Percentiles rank a stretch among this genome's conserved stretches.
Evolutionary conservation across 805 yeast genomes (phyloP).

Genomic region (Limtongia smithiae): DNA sequence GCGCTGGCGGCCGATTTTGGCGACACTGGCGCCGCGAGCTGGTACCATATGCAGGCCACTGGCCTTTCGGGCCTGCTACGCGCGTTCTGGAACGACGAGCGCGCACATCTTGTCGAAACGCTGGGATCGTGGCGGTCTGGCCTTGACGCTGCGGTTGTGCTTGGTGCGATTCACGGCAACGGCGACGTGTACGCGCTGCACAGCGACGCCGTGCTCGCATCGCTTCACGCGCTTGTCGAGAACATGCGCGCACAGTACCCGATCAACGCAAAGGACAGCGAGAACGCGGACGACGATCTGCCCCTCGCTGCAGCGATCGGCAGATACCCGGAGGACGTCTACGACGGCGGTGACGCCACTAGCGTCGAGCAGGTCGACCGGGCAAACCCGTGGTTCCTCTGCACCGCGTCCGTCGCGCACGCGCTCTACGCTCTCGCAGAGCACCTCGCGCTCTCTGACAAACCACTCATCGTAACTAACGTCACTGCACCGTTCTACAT

Average conservation of each 20-base stretch:
- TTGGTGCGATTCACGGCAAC: constrained; percentile 43
- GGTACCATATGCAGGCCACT: constrained; percentile 23
- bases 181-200: constrained; percentile 33
- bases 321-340: constrained; percentile 87
- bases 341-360: constrained; percentile 44
- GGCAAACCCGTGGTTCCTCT: constrained; percentile 82
- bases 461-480: constrained; percentile 11
- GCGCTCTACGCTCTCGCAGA: constrained; percentile 34
- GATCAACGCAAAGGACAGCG: constrained; percentile 46
- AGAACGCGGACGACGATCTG: constrained; percentile 1
- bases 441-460: constrained; percentile 29
- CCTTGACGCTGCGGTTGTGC: constrained; percentile 70
- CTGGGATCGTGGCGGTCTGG: constrained; percentile 64
- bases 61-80: constrained; percentile 16
- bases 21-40: constrained; percentile 29
- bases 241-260: constrained; percentile 77
- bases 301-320: constrained; percentile 67
- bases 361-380: constrained; percentile 69
- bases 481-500: constrained; percentile 27
- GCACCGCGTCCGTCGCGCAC: constrained; percentile 40
- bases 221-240: constrained; percentile 57
- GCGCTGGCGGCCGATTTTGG: constrained; percentile 35
- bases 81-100: constrained; percentile 28
- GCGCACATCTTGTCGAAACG: constrained; percentile 66
- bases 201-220: constrained; percentile 33